Conservation (phyloP, 495 filamentous ascomycete species). For the Xylaria cubensis region DNA sequence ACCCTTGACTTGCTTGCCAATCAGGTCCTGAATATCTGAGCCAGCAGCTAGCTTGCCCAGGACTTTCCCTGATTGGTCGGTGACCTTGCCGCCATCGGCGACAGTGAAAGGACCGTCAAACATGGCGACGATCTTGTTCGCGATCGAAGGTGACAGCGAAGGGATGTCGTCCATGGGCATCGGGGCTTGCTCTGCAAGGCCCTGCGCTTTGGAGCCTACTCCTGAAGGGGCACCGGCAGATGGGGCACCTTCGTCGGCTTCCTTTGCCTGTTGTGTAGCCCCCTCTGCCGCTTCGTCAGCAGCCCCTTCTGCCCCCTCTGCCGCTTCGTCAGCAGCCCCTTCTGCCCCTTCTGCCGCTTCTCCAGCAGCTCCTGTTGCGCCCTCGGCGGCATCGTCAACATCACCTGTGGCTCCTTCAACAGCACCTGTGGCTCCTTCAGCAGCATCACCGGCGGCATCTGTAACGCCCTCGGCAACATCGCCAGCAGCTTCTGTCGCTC, state of each 20-base stretch:
- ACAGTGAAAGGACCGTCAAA: conserved; percentile 53
- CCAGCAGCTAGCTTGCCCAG: conserved; percentile 74
- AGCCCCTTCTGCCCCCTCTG: background rate
- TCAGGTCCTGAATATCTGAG: conserved; percentile 69
- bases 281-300: conserved; percentile 1
- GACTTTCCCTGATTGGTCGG: conserved; percentile 73
- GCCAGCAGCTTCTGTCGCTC: conserved; percentile 30
- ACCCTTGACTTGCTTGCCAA: conserved; percentile 76
- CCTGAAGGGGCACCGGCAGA: conserved; percentile 30
- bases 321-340: background rate
- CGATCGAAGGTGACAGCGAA: conserved; percentile 34
- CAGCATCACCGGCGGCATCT: conserved; percentile 30
- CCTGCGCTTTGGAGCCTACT: conserved; percentile 53
- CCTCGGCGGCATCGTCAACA: conserved; percentile 22
- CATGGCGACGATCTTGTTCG: conserved; percentile 37
- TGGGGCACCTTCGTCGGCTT: conserved; percentile 38
- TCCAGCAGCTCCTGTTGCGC: conserved; percentile 15
- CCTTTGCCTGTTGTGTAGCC: conserved; percentile 39
- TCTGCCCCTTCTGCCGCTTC: background rate
- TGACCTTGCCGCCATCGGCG: conserved; percentile 68
- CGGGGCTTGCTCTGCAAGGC: conserved; percentile 48
- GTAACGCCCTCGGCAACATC: conserved; percentile 30
- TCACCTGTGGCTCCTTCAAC: no score
- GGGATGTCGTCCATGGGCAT: conserved; percentile 37
- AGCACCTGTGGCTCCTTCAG: background rate